These are phyloP conservation scores for Polytolypa hystricis DNA, from an alignment of 2,329 filamentous ascomycete species.

Conservation along the genomic window DNA sequence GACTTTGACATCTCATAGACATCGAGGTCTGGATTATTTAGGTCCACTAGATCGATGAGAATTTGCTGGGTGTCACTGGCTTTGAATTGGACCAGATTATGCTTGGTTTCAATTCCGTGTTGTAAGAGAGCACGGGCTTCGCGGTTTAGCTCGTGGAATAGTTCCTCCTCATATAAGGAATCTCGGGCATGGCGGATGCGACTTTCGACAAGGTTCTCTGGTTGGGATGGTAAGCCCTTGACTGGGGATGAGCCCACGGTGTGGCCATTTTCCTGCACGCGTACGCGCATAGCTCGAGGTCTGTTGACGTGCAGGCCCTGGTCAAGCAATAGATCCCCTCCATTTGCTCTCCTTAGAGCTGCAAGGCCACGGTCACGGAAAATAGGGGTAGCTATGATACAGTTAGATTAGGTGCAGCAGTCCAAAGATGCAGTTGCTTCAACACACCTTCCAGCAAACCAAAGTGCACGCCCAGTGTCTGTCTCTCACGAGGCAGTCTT, in stretches of 20 bases:
- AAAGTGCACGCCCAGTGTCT: constrained; percentile 74
- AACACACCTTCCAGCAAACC: constrained; percentile 65
- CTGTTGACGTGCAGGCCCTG: constrained; percentile 40
- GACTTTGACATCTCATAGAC: constrained; percentile 16
- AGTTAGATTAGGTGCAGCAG: constrained; percentile 18
- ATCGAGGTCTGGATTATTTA: constrained; percentile 38
- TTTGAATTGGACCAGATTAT: constrained; percentile 46
- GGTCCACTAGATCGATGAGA: constrained; percentile 55
- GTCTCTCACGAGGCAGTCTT: constrained; percentile 59
- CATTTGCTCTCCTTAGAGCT: constrained; percentile 60
- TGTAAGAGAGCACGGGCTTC: constrained; percentile 65
- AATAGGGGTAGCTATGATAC: constrained; percentile 37
- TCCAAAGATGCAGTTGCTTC: constrained; percentile 3
- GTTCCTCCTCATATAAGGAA: constrained; percentile 53
- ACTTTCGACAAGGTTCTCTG: constrained; percentile 24
- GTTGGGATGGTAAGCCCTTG: constrained; percentile 9
- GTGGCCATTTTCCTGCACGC: constrained; percentile 47
- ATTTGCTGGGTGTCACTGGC: constrained; percentile 47
- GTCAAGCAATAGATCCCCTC: constrained; percentile 67
- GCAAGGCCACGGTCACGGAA: constrained; percentile 66
- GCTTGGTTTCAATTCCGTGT: constrained; percentile 56
- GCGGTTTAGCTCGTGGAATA: constrained; percentile 79
- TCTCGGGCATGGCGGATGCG: constrained; percentile 34
- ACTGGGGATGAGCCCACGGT: constrained; percentile 45
- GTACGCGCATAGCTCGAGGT: constrained; percentile 55